Evolutionary conservation across 2,329 filamentous ascomycete genomes (phyloP), one percentile per base, ranked within the genome.

Genomic region (Pseudogymnoascus sp.): DNA sequence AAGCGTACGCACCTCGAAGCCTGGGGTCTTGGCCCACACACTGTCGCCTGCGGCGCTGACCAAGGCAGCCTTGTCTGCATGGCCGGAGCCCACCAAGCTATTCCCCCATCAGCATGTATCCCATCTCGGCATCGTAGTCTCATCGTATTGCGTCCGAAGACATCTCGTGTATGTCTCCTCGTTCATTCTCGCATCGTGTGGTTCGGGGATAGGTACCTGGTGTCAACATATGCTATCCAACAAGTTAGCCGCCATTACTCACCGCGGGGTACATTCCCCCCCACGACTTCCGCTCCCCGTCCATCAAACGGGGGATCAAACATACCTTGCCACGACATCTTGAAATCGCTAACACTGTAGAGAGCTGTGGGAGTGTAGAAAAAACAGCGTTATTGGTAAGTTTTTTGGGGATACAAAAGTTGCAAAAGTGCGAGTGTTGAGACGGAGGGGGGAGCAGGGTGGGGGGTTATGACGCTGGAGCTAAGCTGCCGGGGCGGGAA

Each of bases 41-140:
- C 87, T 91, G 77, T 90, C 89, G 71, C 91, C 90, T 69, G 89
- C 89, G 67, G 78, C 79, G 77, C 89, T 92, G 81, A 94, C 86
- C 75, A 96, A 92, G 73, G 90, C 89, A 71, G 83, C 92, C 80
- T 91, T 88, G 80, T 94, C 88, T 73, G 96, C 78, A 74, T 92
- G 87, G 72, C 87, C 87, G 71, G 83, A 87, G 78, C 82, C 88
- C 72, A 95, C 83, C 71, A 96, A 85, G 83, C 91, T 96, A 73
- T 69, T 39, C 62, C 39, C 37, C 61, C 62, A 69, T 71, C 66
- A 72, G 71, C 49, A 29, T 43, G 23, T 16, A 35, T 60, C 41
- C 33, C 26, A 21, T 43, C 61, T 60, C 41, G 43, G 29, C 12
- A 23, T 26, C 4, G 11, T 29, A 59, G 19, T 59, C 61, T 45